Base-by-base conservation (phyloP, 345 rosid genomes). In the Trapa incisa region DNA sequence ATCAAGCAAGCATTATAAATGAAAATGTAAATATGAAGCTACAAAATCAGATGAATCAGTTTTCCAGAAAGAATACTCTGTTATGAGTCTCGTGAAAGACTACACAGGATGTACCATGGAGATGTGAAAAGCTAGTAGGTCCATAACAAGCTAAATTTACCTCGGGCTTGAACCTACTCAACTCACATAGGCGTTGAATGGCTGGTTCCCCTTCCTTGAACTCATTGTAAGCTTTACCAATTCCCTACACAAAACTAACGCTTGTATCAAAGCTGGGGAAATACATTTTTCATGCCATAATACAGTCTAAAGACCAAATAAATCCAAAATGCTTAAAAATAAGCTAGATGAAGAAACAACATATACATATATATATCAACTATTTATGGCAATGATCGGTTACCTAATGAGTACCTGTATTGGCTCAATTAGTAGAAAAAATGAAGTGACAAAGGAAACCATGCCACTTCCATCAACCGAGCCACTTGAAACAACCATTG, bases 181-280 rank as follows among this genome's bases (percentile, higher is more conserved):
- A 77, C 71, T 83, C 94, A 81, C 84, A 84, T 71, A 93, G 78
- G 47, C 94, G 89, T 75, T 88, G 89, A 63, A 93, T 80, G 1
- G 96, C 94, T 42, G 97, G 95, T 77, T 93, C 98, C 69, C 95
- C 97, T 79, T 85, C 94, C 85, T 93, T 93, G 84, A 89, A 80
- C 73, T 90, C 98, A 71, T 93, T 90, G 77, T 85, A 90, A 58
- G 97, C 96, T 82, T 93, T 87, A 68, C 94, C 98, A 33, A 88
- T 74, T 81, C 80, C 97, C 96, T 93, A 85, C 79, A 65, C 66
- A 70, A 72, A 76, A 64, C 75, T 72, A 68, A 65, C 39, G 75
- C 79, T 86, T 70, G 35, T 37, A 58, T 58, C 2, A 16, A 32
- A 58, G 37, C 38, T 33, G 2, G 5, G 12, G 2, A 58, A 58